Evolutionary conservation across 345 rosid species (phyloP), one percentile per base, ranked within the genome.

Genomic region (Mercurialis annua): DNA sequence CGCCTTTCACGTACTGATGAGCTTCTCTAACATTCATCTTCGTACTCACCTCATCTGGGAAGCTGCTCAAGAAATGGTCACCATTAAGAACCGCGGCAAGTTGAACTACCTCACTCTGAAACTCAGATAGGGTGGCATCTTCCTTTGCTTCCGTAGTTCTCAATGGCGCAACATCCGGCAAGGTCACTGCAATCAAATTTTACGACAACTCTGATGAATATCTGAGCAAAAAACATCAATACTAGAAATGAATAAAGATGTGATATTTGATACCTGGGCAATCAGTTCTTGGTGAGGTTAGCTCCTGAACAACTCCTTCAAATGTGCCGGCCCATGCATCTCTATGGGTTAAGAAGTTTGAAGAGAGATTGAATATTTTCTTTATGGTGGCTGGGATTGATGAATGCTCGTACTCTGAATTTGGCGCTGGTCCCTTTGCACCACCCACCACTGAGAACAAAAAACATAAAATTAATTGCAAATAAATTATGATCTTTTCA

Each of bases 291-390:
- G 99, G 96, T 62, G 92, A 80, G 61, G 83, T 72, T 59, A 91
- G 62, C 70, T 80, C 83, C 55, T 81, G 78, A 11, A 89, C 79
- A 31, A 94, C 89, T 17, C 78, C 86, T 79, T 94, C 97, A 26
- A 94, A 91, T 26, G 96, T 91, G 53, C 87, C 90, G 0, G 99
- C 99, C 99, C 99, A 91, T 62, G 99, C 97, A 81, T 94, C 99
- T 72, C 99, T 81, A 71, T 86, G 90, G 52, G 99, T 94, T 51
- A 94, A 82, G 85, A 85, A 94, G 71, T 89, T 91, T 44, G 99
- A 91, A 42, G 83, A 73, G 47, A 94, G 85, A 60, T 86, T 85
- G 87, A 94, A 94, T 4, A 94, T 80, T 72, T 94, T 91, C 92
- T 89, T 94, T 50, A 94, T 80, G 23, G 95, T 94, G 50, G 99